Evolutionary conservation across 106 monocot genomes (phyloP).

Genomic region (Acorus gramineus): DNA sequence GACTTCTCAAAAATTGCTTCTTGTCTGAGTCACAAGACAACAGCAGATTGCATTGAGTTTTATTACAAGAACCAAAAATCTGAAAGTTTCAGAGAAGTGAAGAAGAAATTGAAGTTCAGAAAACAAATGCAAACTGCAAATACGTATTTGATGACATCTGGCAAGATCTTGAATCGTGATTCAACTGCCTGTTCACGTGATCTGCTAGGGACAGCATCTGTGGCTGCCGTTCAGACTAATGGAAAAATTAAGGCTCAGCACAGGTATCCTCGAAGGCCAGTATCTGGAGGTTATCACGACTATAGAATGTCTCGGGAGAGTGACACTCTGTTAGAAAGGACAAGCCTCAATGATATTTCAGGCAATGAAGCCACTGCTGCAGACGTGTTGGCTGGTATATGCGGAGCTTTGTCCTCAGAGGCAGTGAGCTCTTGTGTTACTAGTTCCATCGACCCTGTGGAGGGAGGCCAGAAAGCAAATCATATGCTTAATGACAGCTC

Average conservation of each 20-base stretch:
- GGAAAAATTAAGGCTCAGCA: conserved; percentile 14
- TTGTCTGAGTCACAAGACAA: conserved; percentile 69
- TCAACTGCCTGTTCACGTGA: conserved; percentile 12
- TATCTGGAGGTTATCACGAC: conserved; percentile 5
- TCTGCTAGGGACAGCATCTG: conserved; percentile 33
- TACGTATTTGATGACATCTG: conserved; percentile 36
- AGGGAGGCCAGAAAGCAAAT: conserved; percentile 1
- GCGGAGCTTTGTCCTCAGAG: conserved; percentile 49
- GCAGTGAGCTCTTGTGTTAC: conserved; percentile 61
- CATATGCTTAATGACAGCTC: conserved; percentile 5
- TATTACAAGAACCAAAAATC: conserved; percentile 91
- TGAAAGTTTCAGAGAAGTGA: conserved; percentile 64
- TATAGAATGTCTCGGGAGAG: conserved; percentile 6
- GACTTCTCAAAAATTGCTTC: conserved; percentile 77
- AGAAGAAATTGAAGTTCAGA: conserved; percentile 33
- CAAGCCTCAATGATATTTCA: conserved; percentile 15
- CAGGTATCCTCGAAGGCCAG: conserved; percentile 14
- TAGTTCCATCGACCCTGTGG: conserved; percentile 32
- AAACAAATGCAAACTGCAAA: conserved; percentile 36
- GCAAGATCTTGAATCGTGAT: conserved; percentile 55
- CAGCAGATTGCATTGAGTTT: conserved; percentile 91
- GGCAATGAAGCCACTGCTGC: conserved; percentile 25
- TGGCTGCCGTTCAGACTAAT: conserved; percentile 15
- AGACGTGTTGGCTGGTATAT: conserved; percentile 46
- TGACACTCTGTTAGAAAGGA: conserved; percentile 14